Evolutionary conservation across 2,329 filamentous ascomycete species (phyloP).

Genomic region (Epicoccum nigrum): DNA sequence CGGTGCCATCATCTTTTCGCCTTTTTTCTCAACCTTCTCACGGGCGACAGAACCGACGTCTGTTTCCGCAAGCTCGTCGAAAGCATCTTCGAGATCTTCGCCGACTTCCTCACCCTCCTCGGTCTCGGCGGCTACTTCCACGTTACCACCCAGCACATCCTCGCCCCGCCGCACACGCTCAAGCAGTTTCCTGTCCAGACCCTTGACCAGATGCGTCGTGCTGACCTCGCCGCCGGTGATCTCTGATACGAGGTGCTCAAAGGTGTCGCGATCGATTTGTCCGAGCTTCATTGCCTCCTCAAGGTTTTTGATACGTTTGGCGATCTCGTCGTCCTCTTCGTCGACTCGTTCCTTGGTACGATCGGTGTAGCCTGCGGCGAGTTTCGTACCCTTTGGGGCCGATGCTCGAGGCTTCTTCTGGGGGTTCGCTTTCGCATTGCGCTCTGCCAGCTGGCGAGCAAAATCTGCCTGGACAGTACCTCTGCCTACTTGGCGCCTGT

Average conservation of each 20-base stretch:
- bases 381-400: slow-evolving; percentile 80
- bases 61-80: slow-evolving; percentile 64
- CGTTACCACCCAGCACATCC: slow-evolving; percentile 47
- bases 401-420: slow-evolving; percentile 78
- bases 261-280: slow-evolving; percentile 80
- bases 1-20: slow-evolving; percentile 53
- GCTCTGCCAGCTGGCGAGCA: slow-evolving; percentile 81
- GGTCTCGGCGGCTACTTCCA: slow-evolving; percentile 45
- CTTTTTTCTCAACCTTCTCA: slow-evolving; percentile 62
- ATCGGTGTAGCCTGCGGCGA: slow-evolving; percentile 83
- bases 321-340: slow-evolving; percentile 61
- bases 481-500: slow-evolving; percentile 67
- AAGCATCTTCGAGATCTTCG: slow-evolving; percentile 52
- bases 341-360: slow-evolving; percentile 69
- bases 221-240: slow-evolving; percentile 81
- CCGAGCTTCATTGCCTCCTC: slow-evolving; percentile 83
- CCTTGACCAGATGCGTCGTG: slow-evolving; percentile 89
- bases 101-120: slow-evolving; percentile 34
- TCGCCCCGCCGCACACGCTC: slow-evolving; percentile 73
- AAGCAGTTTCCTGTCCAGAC: slow-evolving; percentile 82
- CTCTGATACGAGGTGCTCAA: slow-evolving; percentile 74
- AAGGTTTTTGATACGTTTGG: slow-evolving; percentile 73
- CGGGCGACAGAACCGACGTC: slow-evolving; percentile 72
- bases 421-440: slow-evolving; percentile 60
- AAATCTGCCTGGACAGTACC: slow-evolving; percentile 69